Evolutionary conservation across 2,329 filamentous ascomycete genomes (phyloP).

Genomic region (Monosporascus cannonballus): DNA sequence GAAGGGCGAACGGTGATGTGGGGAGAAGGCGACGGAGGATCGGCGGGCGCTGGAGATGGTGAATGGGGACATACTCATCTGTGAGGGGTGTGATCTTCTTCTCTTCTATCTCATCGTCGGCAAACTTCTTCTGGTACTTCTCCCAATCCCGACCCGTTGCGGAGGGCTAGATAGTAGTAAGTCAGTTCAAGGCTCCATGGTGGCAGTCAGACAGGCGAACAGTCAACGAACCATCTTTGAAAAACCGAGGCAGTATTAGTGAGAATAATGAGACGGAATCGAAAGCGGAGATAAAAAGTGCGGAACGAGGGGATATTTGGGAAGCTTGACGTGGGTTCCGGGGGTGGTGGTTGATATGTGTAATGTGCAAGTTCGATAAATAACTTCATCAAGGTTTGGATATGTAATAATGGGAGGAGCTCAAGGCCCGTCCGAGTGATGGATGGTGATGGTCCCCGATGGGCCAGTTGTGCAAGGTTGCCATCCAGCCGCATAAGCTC

Average conservation of each 20-base stretch:
- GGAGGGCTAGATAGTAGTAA: constrained; percentile 60
- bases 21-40: background rate
- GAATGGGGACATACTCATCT: constrained; percentile 68
- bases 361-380: too few species aligned
- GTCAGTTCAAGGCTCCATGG: constrained; percentile 30
- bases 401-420: background rate
- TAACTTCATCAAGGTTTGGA: background rate
- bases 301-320: background rate
- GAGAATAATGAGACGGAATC: background rate
- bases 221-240: background rate
- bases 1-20: constrained; percentile 24
- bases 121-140: constrained; percentile 97
- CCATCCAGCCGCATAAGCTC: constrained; percentile 1
- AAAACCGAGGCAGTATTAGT: background rate
- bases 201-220: constrained; percentile 21
- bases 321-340: too few species aligned
- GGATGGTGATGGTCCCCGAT: background rate
- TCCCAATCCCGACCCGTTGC: constrained; percentile 94
- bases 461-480: background rate
- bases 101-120: constrained; percentile 94
- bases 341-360: too few species aligned
- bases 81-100: constrained; percentile 98
- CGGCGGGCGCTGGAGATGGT: background rate
- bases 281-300: too few species aligned
- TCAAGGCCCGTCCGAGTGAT: background rate